Conservation (phyloP, 139 green algal species). For the Chlorella sorokiniana region DNA sequence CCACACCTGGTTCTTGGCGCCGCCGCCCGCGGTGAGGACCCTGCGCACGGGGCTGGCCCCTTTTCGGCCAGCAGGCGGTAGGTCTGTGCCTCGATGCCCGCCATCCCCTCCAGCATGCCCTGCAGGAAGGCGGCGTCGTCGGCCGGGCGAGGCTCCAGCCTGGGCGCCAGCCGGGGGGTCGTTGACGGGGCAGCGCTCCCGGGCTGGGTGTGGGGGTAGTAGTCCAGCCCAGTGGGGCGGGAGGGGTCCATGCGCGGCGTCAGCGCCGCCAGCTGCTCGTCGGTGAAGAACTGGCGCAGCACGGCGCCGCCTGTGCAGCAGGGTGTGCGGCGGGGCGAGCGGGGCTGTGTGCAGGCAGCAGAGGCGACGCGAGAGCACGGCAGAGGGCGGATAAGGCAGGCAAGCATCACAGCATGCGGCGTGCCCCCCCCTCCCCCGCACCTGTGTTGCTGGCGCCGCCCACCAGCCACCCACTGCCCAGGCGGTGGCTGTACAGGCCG, state of each 20-base stretch:
- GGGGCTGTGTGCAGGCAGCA: neutral
- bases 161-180: conserved; percentile 72
- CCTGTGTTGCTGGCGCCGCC: conserved; percentile 91
- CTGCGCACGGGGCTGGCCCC: conserved; percentile 59
- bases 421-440: no score
- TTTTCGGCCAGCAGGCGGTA: conserved; percentile 72
- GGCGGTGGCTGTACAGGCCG: conserved; percentile 94
- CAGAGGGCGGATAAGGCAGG: no score
- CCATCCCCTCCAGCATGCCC: conserved; percentile 86
- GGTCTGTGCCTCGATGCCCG: conserved; percentile 75
- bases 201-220: conserved; percentile 80
- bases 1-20: conserved; percentile 81
- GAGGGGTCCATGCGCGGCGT: conserved; percentile 58
- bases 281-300: conserved; percentile 79
- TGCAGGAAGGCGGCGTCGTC: conserved; percentile 77
- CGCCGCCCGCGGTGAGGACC: conserved; percentile 63
- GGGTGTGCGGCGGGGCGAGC: neutral
- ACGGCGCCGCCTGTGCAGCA: conserved; percentile 70
- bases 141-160: conserved; percentile 68
- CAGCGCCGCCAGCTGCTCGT: conserved; percentile 75
- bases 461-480: conserved; percentile 89
- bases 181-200: conserved; percentile 90
- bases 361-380: no score
- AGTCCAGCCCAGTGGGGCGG: conserved; percentile 71
- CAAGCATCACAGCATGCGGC: no score